Evolutionary conservation across 2,329 filamentous ascomycete species (phyloP).

Genomic region (Sporothrix luriei): DNA sequence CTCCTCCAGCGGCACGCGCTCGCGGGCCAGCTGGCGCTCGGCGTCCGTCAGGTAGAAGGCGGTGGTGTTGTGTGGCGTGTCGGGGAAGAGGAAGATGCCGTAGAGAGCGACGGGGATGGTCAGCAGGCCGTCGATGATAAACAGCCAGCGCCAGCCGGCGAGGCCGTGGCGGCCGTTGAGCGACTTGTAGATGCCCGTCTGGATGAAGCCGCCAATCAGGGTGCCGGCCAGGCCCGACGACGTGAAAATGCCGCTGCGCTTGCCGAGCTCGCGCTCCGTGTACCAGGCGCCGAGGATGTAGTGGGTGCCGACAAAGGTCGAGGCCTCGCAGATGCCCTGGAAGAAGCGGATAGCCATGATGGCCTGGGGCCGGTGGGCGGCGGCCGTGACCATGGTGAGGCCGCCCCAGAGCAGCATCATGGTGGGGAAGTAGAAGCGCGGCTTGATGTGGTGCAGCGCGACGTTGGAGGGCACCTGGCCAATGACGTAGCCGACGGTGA

Average conservation of each 20-base stretch:
- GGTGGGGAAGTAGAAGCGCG: slow-evolving; percentile 63
- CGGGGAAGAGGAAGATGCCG: slow-evolving; percentile 57
- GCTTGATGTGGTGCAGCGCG: slow-evolving; percentile 64
- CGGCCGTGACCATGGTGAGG: slow-evolving; percentile 64
- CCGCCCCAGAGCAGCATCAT: slow-evolving; percentile 67
- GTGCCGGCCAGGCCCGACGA: slow-evolving; percentile 61
- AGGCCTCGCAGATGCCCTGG: slow-evolving; percentile 58
- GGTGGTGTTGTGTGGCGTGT: slow-evolving; percentile 54
- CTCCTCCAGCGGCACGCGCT: slow-evolving; percentile 46
- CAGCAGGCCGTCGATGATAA: slow-evolving; percentile 57
- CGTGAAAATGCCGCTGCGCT: slow-evolving; percentile 63
- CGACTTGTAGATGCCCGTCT: slow-evolving; percentile 54
- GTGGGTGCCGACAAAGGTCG: slow-evolving; percentile 60
- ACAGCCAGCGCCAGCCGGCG: slow-evolving; percentile 59
- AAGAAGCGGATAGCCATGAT: slow-evolving; percentile 65
- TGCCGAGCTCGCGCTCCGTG: slow-evolving; percentile 62
- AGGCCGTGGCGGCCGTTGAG: slow-evolving; percentile 53
- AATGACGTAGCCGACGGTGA: slow-evolving; percentile 52
- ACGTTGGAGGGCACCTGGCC: slow-evolving; percentile 65
- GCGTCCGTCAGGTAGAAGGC: slow-evolving; percentile 52
- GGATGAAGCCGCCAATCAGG: slow-evolving; percentile 65
- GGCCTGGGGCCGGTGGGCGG: slow-evolving; percentile 52
- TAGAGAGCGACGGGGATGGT: slow-evolving; percentile 60
- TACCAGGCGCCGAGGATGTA: slow-evolving; percentile 66
- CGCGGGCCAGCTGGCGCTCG: slow-evolving; percentile 45